phyloP scores from a whole-genome alignment of 768 basidiomycete species.

The Amanita polypyramis region DNA sequence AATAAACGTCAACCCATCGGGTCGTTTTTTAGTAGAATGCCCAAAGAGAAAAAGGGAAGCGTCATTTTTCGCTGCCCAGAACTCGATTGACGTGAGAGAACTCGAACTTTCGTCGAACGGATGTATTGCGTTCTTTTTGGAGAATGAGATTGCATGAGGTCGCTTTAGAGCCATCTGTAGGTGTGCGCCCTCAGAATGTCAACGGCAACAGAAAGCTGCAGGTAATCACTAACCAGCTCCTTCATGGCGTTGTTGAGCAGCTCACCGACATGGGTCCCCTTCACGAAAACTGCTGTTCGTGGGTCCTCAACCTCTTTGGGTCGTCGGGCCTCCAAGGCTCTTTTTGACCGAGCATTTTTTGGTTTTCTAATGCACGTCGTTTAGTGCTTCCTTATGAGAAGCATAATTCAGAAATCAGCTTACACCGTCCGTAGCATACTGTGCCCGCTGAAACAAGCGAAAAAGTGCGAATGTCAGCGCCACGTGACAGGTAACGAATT shows the following conservation, averaged over 20 bases:
- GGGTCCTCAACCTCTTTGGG: slow-evolving; percentile 86
- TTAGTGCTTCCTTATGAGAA: not conserved
- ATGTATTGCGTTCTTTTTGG: slow-evolving; percentile 83
- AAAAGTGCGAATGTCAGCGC: not conserved
- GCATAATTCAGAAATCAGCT: slow-evolving; percentile 5
- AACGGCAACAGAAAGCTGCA: no score
- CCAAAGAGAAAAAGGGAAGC: slow-evolving; percentile 86
- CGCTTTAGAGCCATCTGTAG: slow-evolving; percentile 86
- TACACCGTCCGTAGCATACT: slow-evolving; percentile 19
- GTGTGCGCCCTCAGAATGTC: not conserved
- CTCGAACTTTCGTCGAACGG: slow-evolving; percentile 75
- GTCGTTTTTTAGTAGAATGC: slow-evolving; percentile 90
- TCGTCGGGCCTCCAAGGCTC: slow-evolving; percentile 76
- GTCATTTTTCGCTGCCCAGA: slow-evolving; percentile 93
- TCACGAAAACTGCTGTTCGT: slow-evolving; percentile 83
- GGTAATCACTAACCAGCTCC: slow-evolving; percentile 58
- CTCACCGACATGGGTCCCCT: slow-evolving; percentile 80
- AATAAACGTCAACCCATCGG: slow-evolving; percentile 75
- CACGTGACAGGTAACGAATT: not conserved
- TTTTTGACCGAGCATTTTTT: slow-evolving; percentile 91
- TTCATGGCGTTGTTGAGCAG: slow-evolving; percentile 73
- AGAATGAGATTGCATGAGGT: slow-evolving; percentile 84
- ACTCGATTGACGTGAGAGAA: slow-evolving; percentile 60
- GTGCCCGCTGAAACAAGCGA: not conserved
- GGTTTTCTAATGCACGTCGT: slow-evolving; percentile 49